Evolutionary conservation across 208 protist genomes (phyloP).

Genomic region (Trypanosoma conorhini): DNA sequence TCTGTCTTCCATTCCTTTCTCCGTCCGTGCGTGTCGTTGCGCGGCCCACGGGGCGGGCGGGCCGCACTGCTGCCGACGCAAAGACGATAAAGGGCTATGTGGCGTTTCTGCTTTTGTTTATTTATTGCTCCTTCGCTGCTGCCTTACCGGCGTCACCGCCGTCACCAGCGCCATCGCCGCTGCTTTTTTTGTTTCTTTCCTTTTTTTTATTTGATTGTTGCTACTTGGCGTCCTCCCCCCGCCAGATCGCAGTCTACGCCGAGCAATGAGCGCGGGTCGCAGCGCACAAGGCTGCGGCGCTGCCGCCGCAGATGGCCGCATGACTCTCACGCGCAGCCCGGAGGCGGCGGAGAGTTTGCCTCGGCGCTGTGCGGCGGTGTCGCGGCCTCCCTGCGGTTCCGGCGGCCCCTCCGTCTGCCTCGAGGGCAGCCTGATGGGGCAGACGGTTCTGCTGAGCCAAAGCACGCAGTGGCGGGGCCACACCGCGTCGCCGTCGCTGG

Average conservation of each 20-base stretch:
- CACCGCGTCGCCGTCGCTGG: neutral
- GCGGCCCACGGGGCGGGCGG: no score
- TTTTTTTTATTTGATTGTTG: no score
- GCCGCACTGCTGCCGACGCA: no score
- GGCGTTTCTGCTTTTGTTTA: neutral
- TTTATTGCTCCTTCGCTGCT: neutral
- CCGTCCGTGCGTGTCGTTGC: no score
- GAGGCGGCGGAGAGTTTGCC: neutral
- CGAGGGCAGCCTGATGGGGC: constrained; percentile 1
- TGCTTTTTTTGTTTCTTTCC: neutral
- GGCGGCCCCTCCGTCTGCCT: neutral
- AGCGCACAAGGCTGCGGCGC: neutral
- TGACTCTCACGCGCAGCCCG: neutral
- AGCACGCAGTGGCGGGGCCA: neutral
- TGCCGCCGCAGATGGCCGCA: neutral
- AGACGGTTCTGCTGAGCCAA: constrained; percentile 10
- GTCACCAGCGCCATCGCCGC: neutral
- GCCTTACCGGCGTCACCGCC: neutral
- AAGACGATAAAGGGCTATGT: no score
- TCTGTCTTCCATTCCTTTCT: no score
- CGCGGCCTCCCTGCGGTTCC: constrained; percentile 1
- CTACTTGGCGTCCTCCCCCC: neutral
- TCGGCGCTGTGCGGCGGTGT: neutral
- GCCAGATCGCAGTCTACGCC: neutral
- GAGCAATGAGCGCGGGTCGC: neutral